Conservation (phyloP, 345 rosid genomes). For the Arabis hirsuta region DNA sequence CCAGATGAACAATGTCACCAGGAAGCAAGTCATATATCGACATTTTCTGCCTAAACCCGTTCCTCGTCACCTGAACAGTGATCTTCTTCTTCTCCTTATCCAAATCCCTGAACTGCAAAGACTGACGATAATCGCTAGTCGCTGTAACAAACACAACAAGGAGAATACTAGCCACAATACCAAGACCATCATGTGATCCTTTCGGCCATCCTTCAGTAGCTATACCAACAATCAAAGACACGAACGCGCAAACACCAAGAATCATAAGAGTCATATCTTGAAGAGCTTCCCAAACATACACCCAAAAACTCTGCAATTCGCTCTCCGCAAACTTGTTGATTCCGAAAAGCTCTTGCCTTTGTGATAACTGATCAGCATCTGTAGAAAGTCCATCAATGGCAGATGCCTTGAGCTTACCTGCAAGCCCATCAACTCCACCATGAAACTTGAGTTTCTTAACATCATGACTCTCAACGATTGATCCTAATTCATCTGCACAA, state of each 20-base stretch:
- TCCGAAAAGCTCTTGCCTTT: constrained; percentile 74
- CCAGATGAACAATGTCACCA: constrained; percentile 89
- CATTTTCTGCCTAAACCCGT: constrained; percentile 80
- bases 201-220: constrained; percentile 96
- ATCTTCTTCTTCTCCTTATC: constrained; percentile 96
- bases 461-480: constrained; percentile 84
- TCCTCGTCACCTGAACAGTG: constrained; percentile 75
- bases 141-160: constrained; percentile 90
- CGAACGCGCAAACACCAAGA: constrained; percentile 82
- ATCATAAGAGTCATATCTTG: constrained; percentile 96
- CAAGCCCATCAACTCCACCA: constrained; percentile 72
- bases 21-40: constrained; percentile 86
- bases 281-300: constrained; percentile 94
- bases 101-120: constrained; percentile 81
- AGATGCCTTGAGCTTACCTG: constrained; percentile 68
- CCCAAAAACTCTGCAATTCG: constrained; percentile 67
- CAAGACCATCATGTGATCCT: constrained; percentile 94
- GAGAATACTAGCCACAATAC: constrained; percentile 86
- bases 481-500: constrained; percentile 85
- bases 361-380: constrained; percentile 44
- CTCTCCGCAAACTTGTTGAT: constrained; percentile 84
- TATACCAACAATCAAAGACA: constrained; percentile 87
- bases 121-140: constrained; percentile 86
- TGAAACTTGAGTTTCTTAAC: constrained; percentile 75
- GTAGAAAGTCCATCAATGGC: constrained; percentile 58